Percentiles rank a stretch among this genome's conserved stretches.
These are phyloP conservation scores for Ramaria rubella DNA, from an alignment of 768 basidiomycete species.

Conservation along the genomic window DNA sequence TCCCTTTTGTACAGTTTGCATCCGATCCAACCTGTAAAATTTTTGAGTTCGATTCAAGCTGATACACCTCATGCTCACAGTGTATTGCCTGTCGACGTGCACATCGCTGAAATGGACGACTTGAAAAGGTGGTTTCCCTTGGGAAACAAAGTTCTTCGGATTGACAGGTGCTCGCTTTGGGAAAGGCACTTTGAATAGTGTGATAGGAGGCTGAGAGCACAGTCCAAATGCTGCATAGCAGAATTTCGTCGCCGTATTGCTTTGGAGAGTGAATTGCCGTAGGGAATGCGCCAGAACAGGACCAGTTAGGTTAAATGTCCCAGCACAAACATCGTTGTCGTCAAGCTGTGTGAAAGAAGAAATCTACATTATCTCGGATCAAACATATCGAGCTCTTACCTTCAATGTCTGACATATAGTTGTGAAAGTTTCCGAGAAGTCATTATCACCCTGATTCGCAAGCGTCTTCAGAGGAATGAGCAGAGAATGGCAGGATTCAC, in stretches of 20 bases:
- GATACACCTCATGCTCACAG: constrained; percentile 25
- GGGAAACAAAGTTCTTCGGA: constrained; percentile 30
- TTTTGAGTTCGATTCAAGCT: not conserved
- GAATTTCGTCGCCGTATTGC: constrained; percentile 46
- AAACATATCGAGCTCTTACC: too few species aligned
- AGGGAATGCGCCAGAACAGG: constrained; percentile 54
- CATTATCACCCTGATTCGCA: constrained; percentile 41
- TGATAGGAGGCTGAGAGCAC: constrained; percentile 44
- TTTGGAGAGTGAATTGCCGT: constrained; percentile 39
- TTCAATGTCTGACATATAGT: constrained; percentile 39
- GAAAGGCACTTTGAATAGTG: constrained; percentile 38
- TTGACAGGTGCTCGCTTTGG: constrained; percentile 35
- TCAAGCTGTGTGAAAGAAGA: constrained; percentile 32
- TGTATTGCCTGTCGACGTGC: constrained; percentile 53
- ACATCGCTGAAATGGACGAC: constrained; percentile 59
- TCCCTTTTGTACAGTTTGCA: constrained; percentile 50
- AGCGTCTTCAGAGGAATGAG: constrained; percentile 40
- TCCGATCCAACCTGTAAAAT: constrained; percentile 41
- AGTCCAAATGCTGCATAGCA: constrained; percentile 50
- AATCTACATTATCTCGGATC: not conserved
- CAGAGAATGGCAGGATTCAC: constrained; percentile 45
- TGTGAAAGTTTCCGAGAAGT: constrained; percentile 38
- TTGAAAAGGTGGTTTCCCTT: constrained; percentile 41
- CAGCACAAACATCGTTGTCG: constrained; percentile 54
- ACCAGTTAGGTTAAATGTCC: constrained; percentile 42